Percentiles rank a stretch among this genome's conserved stretches.
These are phyloP conservation scores for Phytophthora brassicae DNA, from an alignment of 352 stramenopile genomes.

Conservation along the genomic window DNA sequence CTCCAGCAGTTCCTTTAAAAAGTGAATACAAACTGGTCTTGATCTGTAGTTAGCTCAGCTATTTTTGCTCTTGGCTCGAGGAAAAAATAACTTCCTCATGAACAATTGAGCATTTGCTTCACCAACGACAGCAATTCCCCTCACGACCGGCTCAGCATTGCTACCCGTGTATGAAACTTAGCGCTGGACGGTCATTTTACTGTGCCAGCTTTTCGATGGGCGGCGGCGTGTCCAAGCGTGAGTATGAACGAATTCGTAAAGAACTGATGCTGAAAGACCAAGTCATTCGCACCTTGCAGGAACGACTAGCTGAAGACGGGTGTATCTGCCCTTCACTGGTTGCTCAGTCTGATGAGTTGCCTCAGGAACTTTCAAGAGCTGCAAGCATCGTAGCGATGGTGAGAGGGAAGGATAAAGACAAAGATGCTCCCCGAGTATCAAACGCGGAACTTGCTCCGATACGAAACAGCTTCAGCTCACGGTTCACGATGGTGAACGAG, in stretches of 20 bases:
- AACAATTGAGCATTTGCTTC: not conserved
- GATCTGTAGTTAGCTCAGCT: conserved; percentile 23
- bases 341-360: too few species aligned
- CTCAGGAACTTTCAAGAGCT: too few species aligned
- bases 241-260: conserved; percentile 75
- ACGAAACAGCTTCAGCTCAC: conserved; percentile 8
- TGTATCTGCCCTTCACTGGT: conserved; percentile 24
- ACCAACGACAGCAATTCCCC: conserved; percentile 1
- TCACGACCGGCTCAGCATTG: not conserved
- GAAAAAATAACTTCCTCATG: conserved; percentile 14
- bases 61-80: conserved; percentile 22
- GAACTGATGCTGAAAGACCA: conserved; percentile 72
- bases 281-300: conserved; percentile 64
- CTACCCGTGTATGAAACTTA: not conserved
- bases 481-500: conserved; percentile 23
- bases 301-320: conserved; percentile 44
- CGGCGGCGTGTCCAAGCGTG: conserved; percentile 67
- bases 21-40: not conserved
- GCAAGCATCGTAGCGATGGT: conserved; percentile 3
- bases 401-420: conserved; percentile 10
- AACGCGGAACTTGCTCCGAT: conserved; percentile 14
- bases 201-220: conserved; percentile 47
- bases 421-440: conserved; percentile 16
- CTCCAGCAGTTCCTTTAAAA: too few species aligned
- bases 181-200: not conserved